Evolutionary conservation across 768 basidiomycete genomes (phyloP).

Genomic region (Russula virescens): DNA sequence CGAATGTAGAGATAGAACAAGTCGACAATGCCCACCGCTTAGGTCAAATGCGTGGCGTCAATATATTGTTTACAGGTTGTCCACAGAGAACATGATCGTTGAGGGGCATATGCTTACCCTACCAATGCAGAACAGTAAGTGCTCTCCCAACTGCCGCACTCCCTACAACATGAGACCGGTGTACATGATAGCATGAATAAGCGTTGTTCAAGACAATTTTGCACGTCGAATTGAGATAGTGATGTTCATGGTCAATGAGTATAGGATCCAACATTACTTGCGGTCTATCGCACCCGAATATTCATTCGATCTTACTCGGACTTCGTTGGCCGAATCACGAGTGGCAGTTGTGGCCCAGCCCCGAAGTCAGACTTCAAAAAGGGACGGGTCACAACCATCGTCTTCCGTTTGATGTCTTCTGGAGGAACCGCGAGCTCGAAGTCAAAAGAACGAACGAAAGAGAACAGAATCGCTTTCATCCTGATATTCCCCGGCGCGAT

Average conservation of each 20-base stretch:
- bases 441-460: conserved; percentile 27
- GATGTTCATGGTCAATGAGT: no score
- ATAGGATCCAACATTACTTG: no score
- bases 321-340: conserved; percentile 15
- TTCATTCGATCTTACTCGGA: conserved; percentile 1
- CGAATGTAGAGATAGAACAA: neutral
- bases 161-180: no score
- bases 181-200: neutral
- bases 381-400: conserved; percentile 21
- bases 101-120: no score
- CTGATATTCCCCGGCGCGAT: conserved; percentile 9
- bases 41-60: no score
- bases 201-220: no score
- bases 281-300: neutral
- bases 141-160: no score
- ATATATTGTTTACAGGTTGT: no score
- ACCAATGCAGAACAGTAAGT: no score
- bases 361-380: conserved; percentile 6
- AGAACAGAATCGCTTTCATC: conserved; percentile 27
- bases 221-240: no score
- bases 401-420: conserved; percentile 6
- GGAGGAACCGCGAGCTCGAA: conserved; percentile 21
- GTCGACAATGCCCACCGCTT: no score
- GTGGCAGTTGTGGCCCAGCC: conserved; percentile 18
- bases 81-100: no score